Evolutionary conservation across 805 yeast species (phyloP).

Genomic region (Pichia exigua): DNA sequence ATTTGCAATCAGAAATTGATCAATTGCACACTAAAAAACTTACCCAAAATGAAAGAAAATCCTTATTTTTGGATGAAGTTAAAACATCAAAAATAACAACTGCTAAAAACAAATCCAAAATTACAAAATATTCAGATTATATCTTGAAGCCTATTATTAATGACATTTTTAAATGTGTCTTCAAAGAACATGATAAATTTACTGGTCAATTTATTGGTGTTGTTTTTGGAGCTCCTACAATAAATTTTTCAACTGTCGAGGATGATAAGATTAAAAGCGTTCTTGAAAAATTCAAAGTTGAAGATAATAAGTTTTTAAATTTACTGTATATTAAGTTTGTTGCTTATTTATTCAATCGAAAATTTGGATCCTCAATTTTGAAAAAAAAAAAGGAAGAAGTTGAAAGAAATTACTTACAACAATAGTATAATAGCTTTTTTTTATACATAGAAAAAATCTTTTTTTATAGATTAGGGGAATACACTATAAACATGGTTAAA

Average conservation of each 20-base stretch:
- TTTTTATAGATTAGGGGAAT: background rate
- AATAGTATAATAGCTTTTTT: background rate
- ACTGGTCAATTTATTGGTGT: constrained; percentile 5
- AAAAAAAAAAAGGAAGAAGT: background rate
- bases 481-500: background rate
- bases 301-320: background rate
- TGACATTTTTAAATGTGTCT: constrained; percentile 10
- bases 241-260: constrained; percentile 3
- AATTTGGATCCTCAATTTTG: background rate
- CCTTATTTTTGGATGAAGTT: constrained; percentile 2
- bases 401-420: background rate
- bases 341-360: background rate
- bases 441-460: background rate
- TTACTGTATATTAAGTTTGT: background rate
- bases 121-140: constrained; percentile 1
- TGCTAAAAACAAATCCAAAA: background rate
- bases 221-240: background rate
- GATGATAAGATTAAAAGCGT: background rate
- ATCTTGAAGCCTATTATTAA: constrained; percentile 1
- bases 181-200: constrained; percentile 1
- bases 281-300: background rate
- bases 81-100: background rate
- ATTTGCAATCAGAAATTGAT: background rate
- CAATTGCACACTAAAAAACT: background rate
- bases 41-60: constrained; percentile 5